Conservation (phyloP, 2,329 filamentous ascomycete genomes). For the Elsinoe perseae region DNA sequence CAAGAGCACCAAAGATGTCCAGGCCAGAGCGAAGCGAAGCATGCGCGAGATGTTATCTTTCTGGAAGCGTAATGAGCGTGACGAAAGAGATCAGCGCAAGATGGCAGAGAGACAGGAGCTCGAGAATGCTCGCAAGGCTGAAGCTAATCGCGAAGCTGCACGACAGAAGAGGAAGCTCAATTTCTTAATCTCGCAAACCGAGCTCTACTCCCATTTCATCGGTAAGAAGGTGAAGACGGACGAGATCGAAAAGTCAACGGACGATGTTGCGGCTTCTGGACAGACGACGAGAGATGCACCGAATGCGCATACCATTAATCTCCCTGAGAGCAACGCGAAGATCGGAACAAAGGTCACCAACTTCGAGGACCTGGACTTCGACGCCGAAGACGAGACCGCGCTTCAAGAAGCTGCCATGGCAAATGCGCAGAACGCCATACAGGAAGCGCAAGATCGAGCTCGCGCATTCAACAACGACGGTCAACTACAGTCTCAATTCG, state of each 20-base stretch:
- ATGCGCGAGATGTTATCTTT: constrained; percentile 99
- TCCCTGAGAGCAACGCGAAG: constrained; percentile 42
- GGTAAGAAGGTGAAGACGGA: constrained; percentile 98
- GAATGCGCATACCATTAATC: constrained; percentile 39
- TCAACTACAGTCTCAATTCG: constrained; percentile 61
- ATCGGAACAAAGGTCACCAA: constrained; percentile 70
- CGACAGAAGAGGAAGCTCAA: constrained; percentile 98
- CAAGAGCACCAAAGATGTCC: constrained; percentile 96
- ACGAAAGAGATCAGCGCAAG: constrained; percentile 90
- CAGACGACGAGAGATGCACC: constrained; percentile 37
- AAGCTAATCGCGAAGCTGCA: constrained; percentile 94
- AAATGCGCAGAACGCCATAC: constrained; percentile 91
- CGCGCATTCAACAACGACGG: constrained; percentile 76
- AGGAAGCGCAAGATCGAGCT: constrained; percentile 87
- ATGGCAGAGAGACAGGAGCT: constrained; percentile 92
- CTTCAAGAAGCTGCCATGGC: constrained; percentile 81
- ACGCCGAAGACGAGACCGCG: constrained; percentile 81
- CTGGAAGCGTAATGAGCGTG: constrained; percentile 98
- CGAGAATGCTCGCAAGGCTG: constrained; percentile 91
- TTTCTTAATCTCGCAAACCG: constrained; percentile 97
- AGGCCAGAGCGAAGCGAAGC: constrained; percentile 90
- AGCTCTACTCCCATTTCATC: constrained; percentile 98
- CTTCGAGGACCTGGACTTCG: constrained; percentile 92
- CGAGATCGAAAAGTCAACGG: constrained; percentile 83
- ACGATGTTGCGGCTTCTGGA: constrained; percentile 59